A percentile compares a stretch with the other conserved stretches of the same genome.
Conservation (phyloP, 805 yeast species). For the Yarrowia sp. region DNA sequence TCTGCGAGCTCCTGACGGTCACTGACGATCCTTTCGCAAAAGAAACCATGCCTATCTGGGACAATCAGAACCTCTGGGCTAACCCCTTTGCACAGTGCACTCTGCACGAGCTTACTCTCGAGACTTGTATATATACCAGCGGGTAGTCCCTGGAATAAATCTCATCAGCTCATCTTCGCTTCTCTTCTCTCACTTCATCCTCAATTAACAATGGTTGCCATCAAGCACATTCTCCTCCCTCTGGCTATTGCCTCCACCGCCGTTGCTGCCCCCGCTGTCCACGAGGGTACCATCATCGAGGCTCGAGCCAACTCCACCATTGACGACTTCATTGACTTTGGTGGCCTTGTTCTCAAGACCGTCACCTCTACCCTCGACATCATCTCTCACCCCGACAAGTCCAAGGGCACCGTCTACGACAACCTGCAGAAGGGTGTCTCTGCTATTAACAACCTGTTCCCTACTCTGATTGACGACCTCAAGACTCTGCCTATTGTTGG, state of each 20-base stretch:
- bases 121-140: neutral
- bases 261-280: neutral
- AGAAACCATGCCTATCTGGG: conserved; percentile 19
- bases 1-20: conserved; percentile 17
- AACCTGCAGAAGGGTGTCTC: conserved; percentile 17
- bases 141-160: neutral
- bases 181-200: neutral
- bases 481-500: conserved; percentile 20
- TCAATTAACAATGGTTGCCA: conserved; percentile 5
- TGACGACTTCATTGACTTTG: conserved; percentile 6
- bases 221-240: conserved; percentile 14
- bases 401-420: conserved; percentile 17
- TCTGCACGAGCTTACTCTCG: neutral
- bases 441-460: conserved; percentile 9
- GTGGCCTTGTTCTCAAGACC: conserved; percentile 7
- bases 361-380: conserved; percentile 11
- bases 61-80: conserved; percentile 1
- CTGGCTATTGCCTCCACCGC: conserved; percentile 11
- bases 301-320: conserved; percentile 15
- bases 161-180: neutral
- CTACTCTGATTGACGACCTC: conserved; percentile 13
- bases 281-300: neutral
- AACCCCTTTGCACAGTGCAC: neutral
- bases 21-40: neutral
- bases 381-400: conserved; percentile 6